A percentile compares a stretch with the other conserved stretches of the same genome.
These are phyloP conservation scores for Tetrahymena borealis DNA, from an alignment of 73 alveolate genomes.

Conservation along the genomic window DNA sequence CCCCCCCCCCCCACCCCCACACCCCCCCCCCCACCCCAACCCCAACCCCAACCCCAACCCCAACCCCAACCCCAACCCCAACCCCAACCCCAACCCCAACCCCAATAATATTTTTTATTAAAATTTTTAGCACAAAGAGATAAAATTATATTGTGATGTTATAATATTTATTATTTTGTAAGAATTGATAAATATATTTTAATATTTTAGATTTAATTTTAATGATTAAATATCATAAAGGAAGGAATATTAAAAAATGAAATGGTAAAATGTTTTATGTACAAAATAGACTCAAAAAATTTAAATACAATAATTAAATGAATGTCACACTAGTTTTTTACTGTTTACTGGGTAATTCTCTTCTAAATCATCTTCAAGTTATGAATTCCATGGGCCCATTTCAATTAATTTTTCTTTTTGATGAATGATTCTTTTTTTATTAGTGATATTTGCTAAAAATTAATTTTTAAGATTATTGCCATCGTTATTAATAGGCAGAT, in stretches of 20 bases:
- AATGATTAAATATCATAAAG: too few relatives aligned
- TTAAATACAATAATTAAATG: too few relatives aligned
- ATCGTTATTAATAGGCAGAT: background rate
- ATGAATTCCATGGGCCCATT: background rate
- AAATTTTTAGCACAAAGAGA: background rate
- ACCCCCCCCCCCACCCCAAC: too few relatives aligned
- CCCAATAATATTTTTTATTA: background rate
- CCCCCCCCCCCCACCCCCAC: too few relatives aligned
- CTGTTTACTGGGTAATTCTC: background rate
- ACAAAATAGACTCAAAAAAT: background rate
- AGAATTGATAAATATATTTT: too few relatives aligned
- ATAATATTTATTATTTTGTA: too few relatives aligned
- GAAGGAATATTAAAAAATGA: too few relatives aligned
- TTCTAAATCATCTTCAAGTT: background rate
- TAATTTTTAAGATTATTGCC: background rate
- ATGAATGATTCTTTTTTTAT: background rate
- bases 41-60: too few relatives aligned
- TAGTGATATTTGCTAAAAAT: background rate
- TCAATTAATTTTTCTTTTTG: background rate
- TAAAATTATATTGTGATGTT: too few relatives aligned
- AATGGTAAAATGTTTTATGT: too few relatives aligned
- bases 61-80: background rate
- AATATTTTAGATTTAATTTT: too few relatives aligned
- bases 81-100: background rate
- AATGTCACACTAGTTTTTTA: background rate